Evolutionary conservation across 192 early-diverging fungal species (phyloP).

Genomic region (Coemansia sp.): DNA sequence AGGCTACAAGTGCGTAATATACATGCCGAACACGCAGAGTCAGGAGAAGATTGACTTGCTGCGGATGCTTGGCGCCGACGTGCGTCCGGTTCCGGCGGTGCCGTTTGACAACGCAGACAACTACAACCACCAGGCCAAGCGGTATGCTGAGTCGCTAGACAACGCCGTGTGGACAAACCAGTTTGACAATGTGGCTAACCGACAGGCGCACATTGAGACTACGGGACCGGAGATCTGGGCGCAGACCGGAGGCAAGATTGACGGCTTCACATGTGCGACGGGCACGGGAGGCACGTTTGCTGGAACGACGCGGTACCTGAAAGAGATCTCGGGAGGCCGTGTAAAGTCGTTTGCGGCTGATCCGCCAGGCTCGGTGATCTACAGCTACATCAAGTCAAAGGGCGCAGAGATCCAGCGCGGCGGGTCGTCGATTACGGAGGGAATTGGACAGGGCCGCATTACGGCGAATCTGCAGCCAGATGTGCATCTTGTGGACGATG

Average conservation of each 20-base stretch:
- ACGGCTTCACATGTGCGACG: constrained; percentile 90
- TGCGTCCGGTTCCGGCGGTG: constrained; percentile 89
- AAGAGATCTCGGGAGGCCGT: constrained; percentile 65
- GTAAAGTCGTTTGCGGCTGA: constrained; percentile 86
- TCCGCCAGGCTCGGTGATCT: constrained; percentile 91
- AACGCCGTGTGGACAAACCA: constrained; percentile 98
- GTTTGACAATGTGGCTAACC: constrained; percentile 92
- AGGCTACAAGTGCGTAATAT: constrained; percentile 95
- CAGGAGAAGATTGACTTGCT: constrained; percentile 94
- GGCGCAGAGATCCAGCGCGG: constrained; percentile 66
- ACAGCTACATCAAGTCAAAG: constrained; percentile 73
- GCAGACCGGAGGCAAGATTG: constrained; percentile 76
- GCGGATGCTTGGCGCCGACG: constrained; percentile 90
- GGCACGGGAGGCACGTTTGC: constrained; percentile 93
- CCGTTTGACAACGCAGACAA: constrained; percentile 89
- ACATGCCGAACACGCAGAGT: constrained; percentile 96
- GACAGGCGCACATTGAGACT: constrained; percentile 90
- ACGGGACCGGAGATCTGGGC: constrained; percentile 94
- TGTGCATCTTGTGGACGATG: constrained; percentile 77
- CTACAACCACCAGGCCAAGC: constrained; percentile 91
- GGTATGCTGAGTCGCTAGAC: constrained; percentile 71
- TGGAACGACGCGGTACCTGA: constrained; percentile 78
- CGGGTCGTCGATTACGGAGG: constrained; percentile 91
- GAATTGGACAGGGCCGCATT: constrained; percentile 93
- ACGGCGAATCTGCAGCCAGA: constrained; percentile 87